Evolutionary conservation across 805 yeast genomes (phyloP).

Genomic region (Barnettozyma populi): DNA sequence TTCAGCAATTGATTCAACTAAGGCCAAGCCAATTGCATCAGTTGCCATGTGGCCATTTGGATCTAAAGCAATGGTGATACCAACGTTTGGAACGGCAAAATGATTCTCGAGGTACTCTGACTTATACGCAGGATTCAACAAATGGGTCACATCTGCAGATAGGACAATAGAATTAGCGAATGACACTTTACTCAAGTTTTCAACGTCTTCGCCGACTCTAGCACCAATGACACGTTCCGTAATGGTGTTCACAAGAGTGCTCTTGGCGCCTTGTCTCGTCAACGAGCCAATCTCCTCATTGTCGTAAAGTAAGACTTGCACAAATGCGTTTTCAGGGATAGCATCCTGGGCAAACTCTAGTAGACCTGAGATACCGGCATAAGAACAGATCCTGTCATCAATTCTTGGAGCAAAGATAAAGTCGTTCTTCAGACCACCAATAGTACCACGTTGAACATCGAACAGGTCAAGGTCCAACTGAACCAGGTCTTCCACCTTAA

Average conservation of each 20-base stretch:
- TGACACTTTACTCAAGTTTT: conserved; percentile 30
- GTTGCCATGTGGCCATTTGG: conserved; percentile 84
- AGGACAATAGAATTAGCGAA: conserved; percentile 75
- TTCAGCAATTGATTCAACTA: conserved; percentile 65
- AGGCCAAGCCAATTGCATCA: conserved; percentile 65
- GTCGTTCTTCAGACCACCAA: conserved; percentile 75
- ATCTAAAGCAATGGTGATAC: conserved; percentile 65
- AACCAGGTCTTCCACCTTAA: conserved; percentile 53
- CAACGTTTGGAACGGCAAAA: conserved; percentile 75
- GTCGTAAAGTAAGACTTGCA: conserved; percentile 63
- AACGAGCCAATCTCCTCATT: conserved; percentile 83
- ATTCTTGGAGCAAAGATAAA: conserved; percentile 78
- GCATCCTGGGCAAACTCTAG: conserved; percentile 38
- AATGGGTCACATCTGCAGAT: conserved; percentile 82
- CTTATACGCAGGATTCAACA: conserved; percentile 72
- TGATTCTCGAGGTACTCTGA: conserved; percentile 70
- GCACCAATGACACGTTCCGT: conserved; percentile 46
- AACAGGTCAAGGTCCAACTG: conserved; percentile 74
- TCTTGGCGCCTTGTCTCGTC: conserved; percentile 77
- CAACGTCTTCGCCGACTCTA: conserved; percentile 15
- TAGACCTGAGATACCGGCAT: conserved; percentile 60
- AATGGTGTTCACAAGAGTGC: conserved; percentile 64
- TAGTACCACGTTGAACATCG: conserved; percentile 73
- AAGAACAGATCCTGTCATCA: conserved; percentile 81
- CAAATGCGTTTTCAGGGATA: conserved; percentile 36